Evolutionary conservation across 2,329 filamentous ascomycete genomes (phyloP).

Genomic region (Diplodia sapinea): DNA sequence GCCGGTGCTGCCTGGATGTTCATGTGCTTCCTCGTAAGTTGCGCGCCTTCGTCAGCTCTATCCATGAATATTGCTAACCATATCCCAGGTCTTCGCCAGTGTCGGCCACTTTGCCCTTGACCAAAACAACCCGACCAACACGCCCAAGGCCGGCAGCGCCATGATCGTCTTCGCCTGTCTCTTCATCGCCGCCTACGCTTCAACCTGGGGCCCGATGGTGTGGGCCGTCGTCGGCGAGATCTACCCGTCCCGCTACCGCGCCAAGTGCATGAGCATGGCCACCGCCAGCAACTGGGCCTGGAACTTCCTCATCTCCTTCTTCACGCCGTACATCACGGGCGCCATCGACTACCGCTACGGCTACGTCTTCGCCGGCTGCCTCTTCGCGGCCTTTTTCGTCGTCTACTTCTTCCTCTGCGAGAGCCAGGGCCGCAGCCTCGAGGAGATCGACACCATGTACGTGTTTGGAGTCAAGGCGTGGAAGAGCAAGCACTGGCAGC

Average conservation of each 20-base stretch:
- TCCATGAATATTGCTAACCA: not conserved
- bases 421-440: conserved; percentile 45
- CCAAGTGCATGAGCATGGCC: conserved; percentile 48
- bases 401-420: conserved; percentile 51
- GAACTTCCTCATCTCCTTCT: conserved; percentile 57
- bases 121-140: conserved; percentile 37
- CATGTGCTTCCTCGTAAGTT: conserved; percentile 62
- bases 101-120: conserved; percentile 48
- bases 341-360: conserved; percentile 50
- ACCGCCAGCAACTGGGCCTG: conserved; percentile 46
- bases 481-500: conserved; percentile 63
- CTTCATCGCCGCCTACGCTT: conserved; percentile 45
- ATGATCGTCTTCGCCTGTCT: conserved; percentile 47
- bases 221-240: conserved; percentile 47
- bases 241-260: conserved; percentile 44
- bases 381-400: conserved; percentile 41
- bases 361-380: conserved; percentile 48
- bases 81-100: conserved; percentile 51
- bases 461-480: conserved; percentile 63
- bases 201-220: conserved; percentile 43
- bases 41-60: no score
- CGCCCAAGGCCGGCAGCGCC: conserved; percentile 40
- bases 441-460: conserved; percentile 62
- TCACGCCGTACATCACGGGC: conserved; percentile 46
- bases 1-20: conserved; percentile 51